Evolutionary conservation across 805 yeast species (phyloP).

Genomic region (Hanseniaspora pseudoguilliermondii): DNA sequence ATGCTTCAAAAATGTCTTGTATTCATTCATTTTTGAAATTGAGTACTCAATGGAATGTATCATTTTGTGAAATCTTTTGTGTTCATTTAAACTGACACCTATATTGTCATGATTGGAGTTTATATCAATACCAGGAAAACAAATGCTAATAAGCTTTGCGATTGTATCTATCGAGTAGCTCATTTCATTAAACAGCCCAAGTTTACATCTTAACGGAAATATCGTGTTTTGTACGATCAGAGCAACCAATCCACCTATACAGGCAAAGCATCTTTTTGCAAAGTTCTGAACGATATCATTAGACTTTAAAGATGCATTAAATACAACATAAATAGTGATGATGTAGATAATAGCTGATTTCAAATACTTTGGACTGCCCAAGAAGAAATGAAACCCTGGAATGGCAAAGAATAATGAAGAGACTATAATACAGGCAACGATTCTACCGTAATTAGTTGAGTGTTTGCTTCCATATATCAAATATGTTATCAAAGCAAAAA

Average conservation of each 20-base stretch:
- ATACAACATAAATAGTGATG: constrained; percentile 36
- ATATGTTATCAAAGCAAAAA: constrained; percentile 39
- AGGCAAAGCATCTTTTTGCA: constrained; percentile 39
- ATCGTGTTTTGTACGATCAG: constrained; percentile 33
- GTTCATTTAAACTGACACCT: constrained; percentile 27
- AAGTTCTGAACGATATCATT: constrained; percentile 34
- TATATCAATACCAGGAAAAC: constrained; percentile 28
- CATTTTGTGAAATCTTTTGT: constrained; percentile 24
- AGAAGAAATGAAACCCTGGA: constrained; percentile 35
- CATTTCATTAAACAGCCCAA: constrained; percentile 32
- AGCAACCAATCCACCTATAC: constrained; percentile 41
- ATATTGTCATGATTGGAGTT: neutral
- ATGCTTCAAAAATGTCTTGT: constrained; percentile 30
- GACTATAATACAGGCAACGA: constrained; percentile 33
- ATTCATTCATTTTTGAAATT: constrained; percentile 31
- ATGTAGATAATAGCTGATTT: constrained; percentile 41
- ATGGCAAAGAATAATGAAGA: constrained; percentile 20
- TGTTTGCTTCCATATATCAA: constrained; percentile 32
- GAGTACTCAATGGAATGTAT: constrained; percentile 31
- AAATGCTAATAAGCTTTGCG: constrained; percentile 26
- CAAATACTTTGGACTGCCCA: constrained; percentile 34
- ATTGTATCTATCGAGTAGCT: constrained; percentile 31
- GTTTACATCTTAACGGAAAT: constrained; percentile 39
- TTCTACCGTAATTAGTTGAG: constrained; percentile 32
- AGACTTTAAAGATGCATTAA: constrained; percentile 32